Evolutionary conservation across 1,284 basidiomycete genomes (phyloP), one percentile per base, ranked within the genome.

Genomic region (Cutaneotrichosporon sp.): DNA sequence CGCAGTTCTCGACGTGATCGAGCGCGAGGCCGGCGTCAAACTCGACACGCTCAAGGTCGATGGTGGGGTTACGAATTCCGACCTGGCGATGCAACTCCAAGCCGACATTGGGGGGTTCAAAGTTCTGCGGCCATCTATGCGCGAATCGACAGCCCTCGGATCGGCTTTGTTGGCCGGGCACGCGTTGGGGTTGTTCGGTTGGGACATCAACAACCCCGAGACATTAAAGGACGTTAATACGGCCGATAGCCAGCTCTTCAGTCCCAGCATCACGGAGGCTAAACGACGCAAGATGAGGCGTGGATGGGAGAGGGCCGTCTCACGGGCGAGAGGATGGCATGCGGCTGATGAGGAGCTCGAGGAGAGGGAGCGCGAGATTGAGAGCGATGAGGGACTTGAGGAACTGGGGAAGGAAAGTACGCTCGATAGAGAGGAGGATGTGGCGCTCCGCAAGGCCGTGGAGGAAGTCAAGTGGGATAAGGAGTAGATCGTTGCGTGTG

Each of bases 141-240:
- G 95, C 77, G 96, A 99, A 79, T 94, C 92, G 10, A 99, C 96
- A 7, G 96, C 97, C 6, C 84, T 99, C 47, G 96, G 96, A n/a
- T 92, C 93, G 10, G 97, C 97, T 21, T 83, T 99, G 49, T 86
- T 97, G n/a, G 96, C 97, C 16, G 97, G 91, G 16, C 86, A 90
- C 49, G 94, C 96, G 0, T 85, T 98, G 38, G 84, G 86, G 6
- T 83, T 98, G 32, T 96, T 91, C 73, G 96, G 94, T n/a, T 99
- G 96, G 97, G 89, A 98, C 78, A 81, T 98, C 62, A 84, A 82
- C 66, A 86, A 87, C 61, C 94, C 95, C 0, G 88, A 92, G 77
- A 94, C 94, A 30, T 84, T 99, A n/a, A 81, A 49, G 47, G 86
- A 91, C 72, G 95, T 98, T 55, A 98, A 98, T 77, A 92, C 91